Percentiles rank a stretch among this genome's conserved stretches.
These are phyloP conservation scores for Elongisporangium prolatum DNA, from an alignment of 352 stramenopile species.

Conservation along the genomic window DNA sequence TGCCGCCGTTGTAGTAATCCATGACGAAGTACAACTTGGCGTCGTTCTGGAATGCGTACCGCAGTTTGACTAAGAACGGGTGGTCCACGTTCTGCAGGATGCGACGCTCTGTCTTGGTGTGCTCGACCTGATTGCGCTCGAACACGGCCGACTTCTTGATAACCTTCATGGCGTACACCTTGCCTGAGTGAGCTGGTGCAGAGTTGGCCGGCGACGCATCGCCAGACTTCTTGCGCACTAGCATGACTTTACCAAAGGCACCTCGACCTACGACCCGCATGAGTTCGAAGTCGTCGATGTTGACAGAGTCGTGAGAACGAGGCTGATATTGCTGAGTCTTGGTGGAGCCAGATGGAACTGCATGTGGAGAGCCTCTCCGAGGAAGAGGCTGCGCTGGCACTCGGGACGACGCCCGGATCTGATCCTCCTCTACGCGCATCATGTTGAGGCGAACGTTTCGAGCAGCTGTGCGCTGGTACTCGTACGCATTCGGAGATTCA, in stretches of 20 bases:
- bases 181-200: constrained; percentile 9
- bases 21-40: constrained; percentile 88
- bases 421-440: constrained; percentile 31
- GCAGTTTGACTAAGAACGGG: constrained; percentile 83
- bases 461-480: constrained; percentile 59
- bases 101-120: constrained; percentile 88
- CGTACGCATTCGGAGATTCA: constrained; percentile 63
- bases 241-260: constrained; percentile 94
- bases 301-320: constrained; percentile 41
- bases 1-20: constrained; percentile 87
- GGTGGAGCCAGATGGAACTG: neutral
- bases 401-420: neutral
- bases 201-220: constrained; percentile 3
- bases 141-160: constrained; percentile 89
- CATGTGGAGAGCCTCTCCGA: neutral
- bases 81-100: constrained; percentile 85
- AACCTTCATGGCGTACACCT: constrained; percentile 91
- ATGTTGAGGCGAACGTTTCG: constrained; percentile 49
- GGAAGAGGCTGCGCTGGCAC: neutral
- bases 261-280: constrained; percentile 97
- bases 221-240: constrained; percentile 64
- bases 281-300: constrained; percentile 95
- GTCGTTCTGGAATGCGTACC: constrained; percentile 84
- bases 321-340: neutral
- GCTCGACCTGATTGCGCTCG: constrained; percentile 87